Base-by-base conservation (phyloP, 2,329 filamentous ascomycete genomes). In the Fusarium sp. region DNA sequence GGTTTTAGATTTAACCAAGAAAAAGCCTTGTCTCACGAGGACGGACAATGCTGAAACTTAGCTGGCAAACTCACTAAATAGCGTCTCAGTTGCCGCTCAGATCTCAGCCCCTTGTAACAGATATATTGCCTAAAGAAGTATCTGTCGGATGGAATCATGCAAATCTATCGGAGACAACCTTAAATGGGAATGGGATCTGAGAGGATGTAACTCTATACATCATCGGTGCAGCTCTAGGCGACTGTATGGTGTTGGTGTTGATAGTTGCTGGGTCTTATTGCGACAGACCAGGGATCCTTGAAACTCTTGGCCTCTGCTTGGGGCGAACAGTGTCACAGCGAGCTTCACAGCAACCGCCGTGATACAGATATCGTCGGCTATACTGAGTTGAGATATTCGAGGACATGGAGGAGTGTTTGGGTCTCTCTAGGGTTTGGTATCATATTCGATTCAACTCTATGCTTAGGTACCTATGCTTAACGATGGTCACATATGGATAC, bases 51-150 rank as follows among this genome's bases (percentile, higher is more conserved):
- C 39, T 48, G 42, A 58, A 55, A 58, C 49, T 47, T 33, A 31
- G 46, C n/a, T 66, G 52, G 40, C 43, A 66, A 47, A 50, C 39
- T 53, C 47, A 47, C 58, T 47, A 58, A 25, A 52, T 50, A 51
- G 54, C 35, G 70, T 73, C 69, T 73, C 70, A 58, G 58, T 58
- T 73, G 40, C 29, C 51, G 52, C 69, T 67, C 46, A 65, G 58
- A 67, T 63, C 58, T 31, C 13, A 51, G 53, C 62, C 56, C 43
- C 29, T 50, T 47, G 63, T 68, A 46, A 61, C 51, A 61, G 63
- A 63, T 58, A 21, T 17, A 53, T 60, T 66, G 27, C 60, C 63
- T 31, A 43, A 68, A 56, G 63, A 64, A 57, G 50, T 40, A 21
- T 25, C 45, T 61, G 53, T 55, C 36, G 67, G 50, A 54, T 57